Evolutionary conservation across 192 early-diverging fungal species (phyloP), one percentile per base, ranked within the genome.

Genomic region (Umbelopsis sp.): DNA sequence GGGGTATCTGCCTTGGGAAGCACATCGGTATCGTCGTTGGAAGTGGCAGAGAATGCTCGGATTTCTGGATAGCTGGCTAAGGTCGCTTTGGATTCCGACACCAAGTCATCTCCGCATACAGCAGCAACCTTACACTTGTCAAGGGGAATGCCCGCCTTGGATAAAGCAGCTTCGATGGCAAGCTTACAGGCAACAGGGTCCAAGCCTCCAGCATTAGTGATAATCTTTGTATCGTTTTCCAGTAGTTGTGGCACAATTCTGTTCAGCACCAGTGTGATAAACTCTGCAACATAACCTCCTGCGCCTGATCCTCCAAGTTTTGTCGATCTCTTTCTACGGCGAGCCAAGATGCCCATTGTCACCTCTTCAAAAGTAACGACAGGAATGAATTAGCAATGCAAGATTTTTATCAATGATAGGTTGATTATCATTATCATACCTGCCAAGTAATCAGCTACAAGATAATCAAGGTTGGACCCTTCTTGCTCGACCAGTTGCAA

Each of bases 171-270:
- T 65, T 90, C 89, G 53, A 90, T 88, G 1, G 89, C 89, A n/a
- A 74, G 73, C 68, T 90, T 90, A 51, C 83, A 83, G 10, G 84
- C 85, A 20, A 87, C 41, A 25, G 89, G 89, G 45, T 88, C 87
- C 20, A 89, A 76, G 13, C 82, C 88, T 70, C 88, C 88, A 18
- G 89, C 89, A 71, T 90, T 90, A 8, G 89, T 90, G 70, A 90
- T 77, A 53, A 90, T 71, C 64, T 85, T 88, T 33, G 82, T 87
- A 22, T 80, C 79, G 52, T 85, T 77, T 64, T 86, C 85, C 35
- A 82, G 67, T 46, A 90, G 67, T 49, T 80, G 77, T 4, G 81
- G 81, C 30, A 85, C 69, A 1, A 85, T 68, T 33, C 71, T 70
- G 27, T 72, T 74, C 55, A 86, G 74, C 5, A 89, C 89, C 44